Percentiles rank a stretch among this genome's conserved stretches.
Evolutionary conservation across 2,329 filamentous ascomycete genomes (phyloP).

Genomic region (Ascochyta koolunga): DNA sequence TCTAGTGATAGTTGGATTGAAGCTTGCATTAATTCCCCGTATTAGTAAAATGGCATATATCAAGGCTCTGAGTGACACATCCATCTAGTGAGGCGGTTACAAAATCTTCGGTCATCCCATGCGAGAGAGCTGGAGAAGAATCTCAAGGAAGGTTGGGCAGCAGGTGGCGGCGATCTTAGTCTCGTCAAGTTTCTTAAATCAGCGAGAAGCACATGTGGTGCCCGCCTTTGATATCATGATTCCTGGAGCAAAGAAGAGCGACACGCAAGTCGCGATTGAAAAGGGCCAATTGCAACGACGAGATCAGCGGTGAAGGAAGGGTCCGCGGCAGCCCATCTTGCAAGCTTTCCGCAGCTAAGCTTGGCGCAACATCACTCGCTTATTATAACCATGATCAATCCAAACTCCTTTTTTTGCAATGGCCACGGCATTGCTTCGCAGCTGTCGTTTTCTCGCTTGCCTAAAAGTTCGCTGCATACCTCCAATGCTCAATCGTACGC

Average conservation of each 20-base stretch:
- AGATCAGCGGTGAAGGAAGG: conserved; percentile 4
- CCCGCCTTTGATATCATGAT: conserved; percentile 28
- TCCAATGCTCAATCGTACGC: too few relatives aligned
- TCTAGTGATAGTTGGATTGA: conserved; percentile 25
- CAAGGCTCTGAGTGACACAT: conserved; percentile 14
- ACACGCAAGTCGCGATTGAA: conserved; percentile 20
- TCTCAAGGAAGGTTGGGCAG: conserved; percentile 22
- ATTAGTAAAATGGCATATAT: conserved; percentile 19
- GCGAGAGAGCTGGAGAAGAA: conserved; percentile 8
- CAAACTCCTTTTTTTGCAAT: too few relatives aligned
- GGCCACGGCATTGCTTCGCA: too few relatives aligned
- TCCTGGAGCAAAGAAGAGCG: conserved; percentile 8
- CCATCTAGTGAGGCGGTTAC: conserved; percentile 15
- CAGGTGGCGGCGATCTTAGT: conserved; percentile 21
- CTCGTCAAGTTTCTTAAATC: conserved; percentile 19
- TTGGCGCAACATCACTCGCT: not conserved
- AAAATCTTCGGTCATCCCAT: conserved; percentile 24
- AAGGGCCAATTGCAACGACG: conserved; percentile 14
- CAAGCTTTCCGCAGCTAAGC: conserved; percentile 10
- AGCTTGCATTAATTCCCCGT: conserved; percentile 16
- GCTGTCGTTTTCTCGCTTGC: too few relatives aligned
- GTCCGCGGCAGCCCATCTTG: not conserved
- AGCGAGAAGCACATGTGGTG: conserved; percentile 25
- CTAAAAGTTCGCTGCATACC: too few relatives aligned
- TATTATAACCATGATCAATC: too few relatives aligned